phyloP scores from a whole-genome alignment of 192 early-diverging fungal genomes.

The Coemansia sp. region DNA sequence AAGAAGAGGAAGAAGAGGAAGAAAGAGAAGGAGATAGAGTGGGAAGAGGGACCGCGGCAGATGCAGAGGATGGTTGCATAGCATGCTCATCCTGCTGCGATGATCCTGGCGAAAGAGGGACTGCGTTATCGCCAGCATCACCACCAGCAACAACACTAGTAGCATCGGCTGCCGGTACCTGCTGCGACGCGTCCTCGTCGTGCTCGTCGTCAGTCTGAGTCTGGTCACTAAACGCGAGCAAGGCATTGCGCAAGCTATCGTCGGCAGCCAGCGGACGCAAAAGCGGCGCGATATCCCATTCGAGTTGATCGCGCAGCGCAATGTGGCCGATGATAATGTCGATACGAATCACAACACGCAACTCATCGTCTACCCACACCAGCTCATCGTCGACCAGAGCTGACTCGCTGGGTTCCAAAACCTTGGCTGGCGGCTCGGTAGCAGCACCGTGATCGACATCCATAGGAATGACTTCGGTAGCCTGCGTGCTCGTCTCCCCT shows the following conservation, averaged over 20 bases:
- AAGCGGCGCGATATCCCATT: slow-evolving; percentile 76
- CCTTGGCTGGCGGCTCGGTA: not conserved
- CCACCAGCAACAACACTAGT: too few species aligned
- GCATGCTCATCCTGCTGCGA: too few species aligned
- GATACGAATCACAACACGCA: slow-evolving; percentile 79
- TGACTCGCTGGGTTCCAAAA: slow-evolving; percentile 6
- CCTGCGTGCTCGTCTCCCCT: too few species aligned
- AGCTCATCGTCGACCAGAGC: slow-evolving; percentile 1
- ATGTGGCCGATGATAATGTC: slow-evolving; percentile 85
- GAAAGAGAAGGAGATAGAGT: too few species aligned
- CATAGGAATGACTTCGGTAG: not conserved
- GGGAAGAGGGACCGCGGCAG: too few species aligned
- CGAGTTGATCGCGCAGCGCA: slow-evolving; percentile 86
- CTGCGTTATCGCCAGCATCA: not conserved
- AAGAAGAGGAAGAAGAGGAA: too few species aligned
- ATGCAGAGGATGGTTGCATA: too few species aligned
- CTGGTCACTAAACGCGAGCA: not conserved
- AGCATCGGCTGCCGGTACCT: not conserved
- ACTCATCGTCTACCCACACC: slow-evolving; percentile 54
- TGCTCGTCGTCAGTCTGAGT: too few species aligned
- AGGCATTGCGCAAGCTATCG: slow-evolving; percentile 21
- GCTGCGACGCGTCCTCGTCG: not conserved
- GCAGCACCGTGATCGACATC: not conserved
- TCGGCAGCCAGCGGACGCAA: slow-evolving; percentile 28
- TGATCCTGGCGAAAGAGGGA: not conserved